Base-by-base conservation (phyloP, 2,329 filamentous ascomycete species). In the Drechslera avenae region DNA sequence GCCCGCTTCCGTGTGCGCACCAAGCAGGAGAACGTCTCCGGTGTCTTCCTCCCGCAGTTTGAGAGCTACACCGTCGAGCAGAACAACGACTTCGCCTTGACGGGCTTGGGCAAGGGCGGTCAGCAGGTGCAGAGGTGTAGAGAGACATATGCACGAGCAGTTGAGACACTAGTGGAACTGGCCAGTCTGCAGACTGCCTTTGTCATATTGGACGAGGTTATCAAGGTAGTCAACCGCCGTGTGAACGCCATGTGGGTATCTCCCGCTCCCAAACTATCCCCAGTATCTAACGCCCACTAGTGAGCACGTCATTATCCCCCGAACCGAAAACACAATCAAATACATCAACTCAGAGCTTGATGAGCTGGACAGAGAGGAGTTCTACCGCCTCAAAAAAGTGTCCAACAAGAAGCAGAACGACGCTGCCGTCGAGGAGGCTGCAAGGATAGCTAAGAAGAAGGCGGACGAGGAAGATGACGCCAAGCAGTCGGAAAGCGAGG, bases 261-360 rank as follows among this genome's bases (percentile, higher is more conserved):
- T 44, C 19, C 19, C 30, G n/a, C 33, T 36, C 26, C 42, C 35
- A 19, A 33, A 19, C 14, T 28, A 13, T 12, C 17, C 21, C 26
- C 36, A 37, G 17, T 39, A 44, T 31, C 67, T 72, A 42, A 72
- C 55, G 16, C 2, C 23, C 41, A 21, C 14, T 61, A 89, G 85
- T 68, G 90, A 94, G 75, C 89, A 95, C 74, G 90, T 99, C 64
- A 97, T 99, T 64, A 99, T 99, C 67, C 94, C 94, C 10, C 84
- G 94, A 61, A 99, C 94, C 12, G 94, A 99, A 74, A 99, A 97
- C 70, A 99, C 94, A n/a, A 99, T 99, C 80, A 97, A 96, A 78
- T 99, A 97, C 71, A 97, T 97, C 82, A 97, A 97, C 78, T 96
- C 93, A 1, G 94, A 99, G 74, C 84, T 99, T 13, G 94, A 99